These are phyloP conservation scores for Backusella sp. DNA, from an alignment of 192 early-diverging fungal genomes.

Conservation along the genomic window DNA sequence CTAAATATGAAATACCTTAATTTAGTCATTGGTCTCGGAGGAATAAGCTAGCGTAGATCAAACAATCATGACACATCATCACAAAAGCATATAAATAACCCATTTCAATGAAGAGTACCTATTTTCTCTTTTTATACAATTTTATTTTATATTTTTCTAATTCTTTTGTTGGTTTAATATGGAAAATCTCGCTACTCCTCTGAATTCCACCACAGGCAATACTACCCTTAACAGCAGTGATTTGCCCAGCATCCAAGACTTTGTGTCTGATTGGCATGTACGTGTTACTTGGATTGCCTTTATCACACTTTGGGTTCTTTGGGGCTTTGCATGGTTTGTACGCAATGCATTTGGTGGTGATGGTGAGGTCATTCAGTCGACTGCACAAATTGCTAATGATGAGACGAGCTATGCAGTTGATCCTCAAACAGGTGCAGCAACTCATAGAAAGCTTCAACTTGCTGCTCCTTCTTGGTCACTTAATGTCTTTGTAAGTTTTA, in stretches of 20 bases:
- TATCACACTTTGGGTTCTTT: constrained; percentile 29
- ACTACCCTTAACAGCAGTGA: not conserved
- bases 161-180: not conserved
- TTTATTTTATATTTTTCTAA: not conserved
- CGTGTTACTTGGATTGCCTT: constrained; percentile 32
- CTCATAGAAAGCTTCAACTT: not conserved
- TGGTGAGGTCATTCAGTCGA: not conserved
- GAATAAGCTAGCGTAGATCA: not conserved
- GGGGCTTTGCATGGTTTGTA: constrained; percentile 32
- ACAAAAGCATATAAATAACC: not conserved
- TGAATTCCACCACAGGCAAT: not conserved
- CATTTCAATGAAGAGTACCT: not conserved
- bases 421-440: not conserved
- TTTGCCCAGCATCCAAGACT: not conserved
- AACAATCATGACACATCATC: not conserved
- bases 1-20: not conserved
- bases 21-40: not conserved
- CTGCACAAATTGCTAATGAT: not conserved
- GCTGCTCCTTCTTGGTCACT: constrained; percentile 10
- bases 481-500: constrained; percentile 19
- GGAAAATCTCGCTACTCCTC: not conserved
- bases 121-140: not conserved
- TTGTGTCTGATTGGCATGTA: constrained; percentile 23
- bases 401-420: not conserved
- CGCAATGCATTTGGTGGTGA: constrained; percentile 27